These are phyloP conservation scores for Xenosphaeropsis pyriputrescens DNA, from an alignment of 2,329 filamentous ascomycete genomes.

Conservation along the genomic window DNA sequence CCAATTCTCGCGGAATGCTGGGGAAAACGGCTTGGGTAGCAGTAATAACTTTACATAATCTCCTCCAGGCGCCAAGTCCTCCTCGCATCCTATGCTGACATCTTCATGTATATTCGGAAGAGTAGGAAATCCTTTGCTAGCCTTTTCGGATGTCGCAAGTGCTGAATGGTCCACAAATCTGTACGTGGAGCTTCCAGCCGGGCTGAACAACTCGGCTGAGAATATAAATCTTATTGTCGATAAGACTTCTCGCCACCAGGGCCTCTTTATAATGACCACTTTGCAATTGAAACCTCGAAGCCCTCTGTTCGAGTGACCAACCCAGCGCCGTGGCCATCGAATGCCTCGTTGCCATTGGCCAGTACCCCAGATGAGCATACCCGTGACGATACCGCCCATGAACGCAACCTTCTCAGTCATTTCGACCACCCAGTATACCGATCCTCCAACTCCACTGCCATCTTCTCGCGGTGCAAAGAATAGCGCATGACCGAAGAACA, in stretches of 20 bases:
- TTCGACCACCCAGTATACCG: conserved; percentile 92
- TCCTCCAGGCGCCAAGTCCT: conserved; percentile 79
- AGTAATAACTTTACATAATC: conserved; percentile 85
- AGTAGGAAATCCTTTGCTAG: conserved; percentile 28
- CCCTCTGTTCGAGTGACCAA: conserved; percentile 77
- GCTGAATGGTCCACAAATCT: conserved; percentile 58
- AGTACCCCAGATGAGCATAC: conserved; percentile 78
- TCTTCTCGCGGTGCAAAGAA: conserved; percentile 96
- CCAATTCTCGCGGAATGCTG: conserved; percentile 93
- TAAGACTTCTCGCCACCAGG: conserved; percentile 67
- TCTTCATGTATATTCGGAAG: conserved; percentile 41
- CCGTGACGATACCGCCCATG: conserved; percentile 79
- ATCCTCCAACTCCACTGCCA: conserved; percentile 78
- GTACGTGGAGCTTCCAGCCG: conserved; percentile 54
- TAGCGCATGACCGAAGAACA: conserved; percentile 75
- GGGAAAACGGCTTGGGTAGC: conserved; percentile 86
- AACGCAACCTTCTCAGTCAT: conserved; percentile 82
- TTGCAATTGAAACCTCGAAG: conserved; percentile 91
- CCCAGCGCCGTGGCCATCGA: conserved; percentile 85
- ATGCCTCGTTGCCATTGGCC: conserved; percentile 95
- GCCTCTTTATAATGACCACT: conserved; percentile 72
- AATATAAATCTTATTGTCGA: conserved; percentile 64
- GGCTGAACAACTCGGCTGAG: conserved; percentile 59
- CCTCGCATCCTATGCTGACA: conserved; percentile 56
- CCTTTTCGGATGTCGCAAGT: conserved; percentile 43